A percentile compares a stretch with the other conserved stretches of the same genome.
phyloP scores from a whole-genome alignment of 2,329 filamentous ascomycete genomes.

The Aureobasidium sp. region DNA sequence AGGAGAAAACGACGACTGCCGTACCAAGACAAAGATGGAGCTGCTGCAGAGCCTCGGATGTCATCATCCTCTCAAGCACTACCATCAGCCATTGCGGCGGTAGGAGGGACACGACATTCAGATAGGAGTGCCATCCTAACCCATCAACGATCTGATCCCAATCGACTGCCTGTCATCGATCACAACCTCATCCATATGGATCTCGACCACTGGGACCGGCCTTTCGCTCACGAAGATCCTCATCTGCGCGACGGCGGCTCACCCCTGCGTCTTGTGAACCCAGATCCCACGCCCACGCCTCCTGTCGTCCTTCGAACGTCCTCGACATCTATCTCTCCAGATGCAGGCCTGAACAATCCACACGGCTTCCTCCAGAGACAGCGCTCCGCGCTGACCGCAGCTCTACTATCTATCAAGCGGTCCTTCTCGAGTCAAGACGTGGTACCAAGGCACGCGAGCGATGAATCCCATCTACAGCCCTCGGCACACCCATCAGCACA shows the following conservation, averaged over 20 bases:
- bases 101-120: background rate
- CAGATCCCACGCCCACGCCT: constrained; percentile 20
- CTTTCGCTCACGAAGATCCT: constrained; percentile 27
- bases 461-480: background rate
- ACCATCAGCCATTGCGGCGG: constrained; percentile 1
- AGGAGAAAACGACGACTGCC: constrained; percentile 5
- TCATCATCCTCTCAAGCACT: constrained; percentile 5
- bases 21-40: background rate
- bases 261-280: constrained; percentile 28
- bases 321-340: constrained; percentile 16
- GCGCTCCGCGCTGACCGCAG: constrained; percentile 2
- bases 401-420: background rate
- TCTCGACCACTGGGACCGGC: constrained; percentile 28
- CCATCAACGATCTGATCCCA: background rate
- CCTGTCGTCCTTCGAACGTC: background rate
- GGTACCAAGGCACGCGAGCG: background rate
- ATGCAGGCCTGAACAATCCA: background rate
- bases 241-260: constrained; percentile 21
- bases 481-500: background rate
- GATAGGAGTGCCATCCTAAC: background rate
- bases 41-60: background rate
- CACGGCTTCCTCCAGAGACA: constrained; percentile 7
- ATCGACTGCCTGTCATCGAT: constrained; percentile 21
- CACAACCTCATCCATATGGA: constrained; percentile 30
- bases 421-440: constrained; percentile 7